Percentiles rank a stretch among this genome's conserved stretches.
phyloP scores from a whole-genome alignment of 169 alveolate genomes.

The Cryptosporidium viatorum region DNA sequence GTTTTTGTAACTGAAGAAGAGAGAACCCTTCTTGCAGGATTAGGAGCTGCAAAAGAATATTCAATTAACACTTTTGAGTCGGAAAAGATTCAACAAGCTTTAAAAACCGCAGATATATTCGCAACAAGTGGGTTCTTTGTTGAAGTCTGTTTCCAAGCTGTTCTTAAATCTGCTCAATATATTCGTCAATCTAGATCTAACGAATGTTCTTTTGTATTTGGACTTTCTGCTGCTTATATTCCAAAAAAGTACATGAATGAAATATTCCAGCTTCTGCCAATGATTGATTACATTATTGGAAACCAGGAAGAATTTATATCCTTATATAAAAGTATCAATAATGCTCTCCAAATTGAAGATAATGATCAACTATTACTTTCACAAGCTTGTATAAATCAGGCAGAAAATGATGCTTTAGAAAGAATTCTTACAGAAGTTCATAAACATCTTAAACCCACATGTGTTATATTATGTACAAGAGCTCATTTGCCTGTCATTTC shows the following conservation, averaged over 20 bases:
- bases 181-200: background rate
- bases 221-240: slow-evolving; percentile 55
- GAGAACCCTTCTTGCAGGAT: slow-evolving; percentile 43
- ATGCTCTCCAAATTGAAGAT: background rate
- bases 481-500: slow-evolving; percentile 37
- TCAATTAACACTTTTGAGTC: slow-evolving; percentile 29
- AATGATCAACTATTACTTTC: background rate
- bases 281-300: slow-evolving; percentile 52
- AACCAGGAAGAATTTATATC: slow-evolving; percentile 40
- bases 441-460: slow-evolving; percentile 40
- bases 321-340: slow-evolving; percentile 13
- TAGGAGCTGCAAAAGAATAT: slow-evolving; percentile 70
- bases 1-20: slow-evolving; percentile 64
- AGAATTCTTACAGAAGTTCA: slow-evolving; percentile 17
- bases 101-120: slow-evolving; percentile 17
- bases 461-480: slow-evolving; percentile 49
- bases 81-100: slow-evolving; percentile 6
- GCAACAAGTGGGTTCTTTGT: slow-evolving; percentile 70
- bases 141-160: slow-evolving; percentile 68
- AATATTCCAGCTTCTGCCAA: slow-evolving; percentile 3
- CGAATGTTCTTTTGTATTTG: slow-evolving; percentile 43
- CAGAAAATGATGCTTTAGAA: slow-evolving; percentile 2
- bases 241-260: slow-evolving; percentile 27
- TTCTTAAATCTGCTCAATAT: slow-evolving; percentile 31
- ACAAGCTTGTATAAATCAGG: background rate